Conservation (phyloP, 805 yeast genomes). For the Candida schatavii region DNA sequence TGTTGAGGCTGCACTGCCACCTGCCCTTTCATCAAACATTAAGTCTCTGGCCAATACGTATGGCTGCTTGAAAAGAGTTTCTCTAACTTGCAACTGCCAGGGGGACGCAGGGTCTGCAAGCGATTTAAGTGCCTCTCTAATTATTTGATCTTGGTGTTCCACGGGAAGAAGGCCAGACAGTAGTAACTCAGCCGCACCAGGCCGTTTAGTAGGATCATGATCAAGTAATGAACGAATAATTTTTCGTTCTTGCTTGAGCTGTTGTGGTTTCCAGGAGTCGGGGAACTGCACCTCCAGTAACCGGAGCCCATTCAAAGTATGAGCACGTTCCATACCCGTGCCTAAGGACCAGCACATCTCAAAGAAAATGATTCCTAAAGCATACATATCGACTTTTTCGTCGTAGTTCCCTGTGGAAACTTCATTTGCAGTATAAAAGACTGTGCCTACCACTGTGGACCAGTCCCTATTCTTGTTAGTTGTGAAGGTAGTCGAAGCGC, state of each 20-base stretch:
- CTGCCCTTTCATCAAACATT: conserved; percentile 55
- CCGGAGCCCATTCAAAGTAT: conserved; percentile 65
- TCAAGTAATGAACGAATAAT: conserved; percentile 67
- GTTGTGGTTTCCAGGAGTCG: conserved; percentile 51
- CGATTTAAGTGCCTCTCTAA: conserved; percentile 82
- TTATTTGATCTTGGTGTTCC: conserved; percentile 84
- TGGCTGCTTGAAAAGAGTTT: conserved; percentile 80
- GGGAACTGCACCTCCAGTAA: conserved; percentile 66
- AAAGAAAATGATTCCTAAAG: conserved; percentile 90
- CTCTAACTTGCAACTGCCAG: conserved; percentile 91
- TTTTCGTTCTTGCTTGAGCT: conserved; percentile 56
- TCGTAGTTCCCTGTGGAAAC: conserved; percentile 79
- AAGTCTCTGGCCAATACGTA: conserved; percentile 82
- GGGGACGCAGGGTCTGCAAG: conserved; percentile 88
- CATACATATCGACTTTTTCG: conserved; percentile 94
- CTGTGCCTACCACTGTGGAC: conserved; percentile 92
- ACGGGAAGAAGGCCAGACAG: conserved; percentile 84
- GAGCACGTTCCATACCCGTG: conserved; percentile 94
- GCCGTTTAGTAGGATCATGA: conserved; percentile 77
- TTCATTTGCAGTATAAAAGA: conserved; percentile 89
- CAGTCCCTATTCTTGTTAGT: conserved; percentile 55
- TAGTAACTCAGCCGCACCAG: conserved; percentile 72
- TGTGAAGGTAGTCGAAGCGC: no score
- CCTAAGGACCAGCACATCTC: conserved; percentile 84
- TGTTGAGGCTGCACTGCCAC: neutral